These are phyloP conservation scores for Podila minutissima DNA, from an alignment of 192 early-diverging fungal species.

Conservation along the genomic window DNA sequence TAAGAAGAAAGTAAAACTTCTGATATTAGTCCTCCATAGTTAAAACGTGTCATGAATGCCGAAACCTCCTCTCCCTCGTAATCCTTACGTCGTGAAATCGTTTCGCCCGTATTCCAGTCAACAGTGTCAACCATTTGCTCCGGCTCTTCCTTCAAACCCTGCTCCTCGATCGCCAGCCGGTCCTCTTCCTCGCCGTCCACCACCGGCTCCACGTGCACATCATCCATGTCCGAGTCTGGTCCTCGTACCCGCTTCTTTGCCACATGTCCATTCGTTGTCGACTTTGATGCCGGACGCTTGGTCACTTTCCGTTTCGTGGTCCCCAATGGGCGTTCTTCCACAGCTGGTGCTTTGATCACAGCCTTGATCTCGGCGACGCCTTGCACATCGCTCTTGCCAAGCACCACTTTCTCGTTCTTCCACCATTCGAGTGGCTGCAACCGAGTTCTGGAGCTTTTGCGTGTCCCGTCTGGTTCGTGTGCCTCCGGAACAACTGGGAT, in stretches of 20 bases:
- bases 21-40: neutral
- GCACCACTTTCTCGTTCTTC: slow-evolving; percentile 30
- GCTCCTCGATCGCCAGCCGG: neutral
- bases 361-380: slow-evolving; percentile 13
- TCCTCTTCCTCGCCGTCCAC: neutral
- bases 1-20: neutral
- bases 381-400: slow-evolving; percentile 1
- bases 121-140: neutral
- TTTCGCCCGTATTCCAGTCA: neutral
- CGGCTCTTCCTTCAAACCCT: neutral
- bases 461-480: neutral
- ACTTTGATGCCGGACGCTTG: neutral
- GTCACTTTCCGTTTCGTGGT: neutral
- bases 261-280: neutral
- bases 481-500: slow-evolving; percentile 7
- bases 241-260: neutral
- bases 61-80: too few relatives aligned
- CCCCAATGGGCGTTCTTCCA: neutral
- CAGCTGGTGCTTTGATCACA: slow-evolving; percentile 5
- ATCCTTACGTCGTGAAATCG: slow-evolving; percentile 6
- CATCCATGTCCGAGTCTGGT: neutral
- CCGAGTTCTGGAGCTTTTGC: slow-evolving; percentile 15
- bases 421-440: slow-evolving; percentile 24
- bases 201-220: neutral
- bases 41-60: too few relatives aligned